Evolutionary conservation across 805 yeast species (phyloP), one percentile per base, ranked within the genome.

Genomic region (Starmerella tilneyi): DNA sequence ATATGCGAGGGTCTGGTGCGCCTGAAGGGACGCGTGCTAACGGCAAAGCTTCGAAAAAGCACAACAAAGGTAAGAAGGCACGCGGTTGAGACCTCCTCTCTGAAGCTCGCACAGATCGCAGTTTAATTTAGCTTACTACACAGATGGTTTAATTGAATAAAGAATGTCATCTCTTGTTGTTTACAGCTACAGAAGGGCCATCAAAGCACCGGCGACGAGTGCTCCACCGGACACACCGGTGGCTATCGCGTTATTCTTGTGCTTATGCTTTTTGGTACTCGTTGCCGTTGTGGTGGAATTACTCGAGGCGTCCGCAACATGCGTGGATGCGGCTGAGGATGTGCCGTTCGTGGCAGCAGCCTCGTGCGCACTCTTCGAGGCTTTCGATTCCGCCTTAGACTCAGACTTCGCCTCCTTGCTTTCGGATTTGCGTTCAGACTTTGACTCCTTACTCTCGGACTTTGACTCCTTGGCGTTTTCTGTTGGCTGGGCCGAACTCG

Each of bases 41-140:
- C 12, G 44, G 44, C 7, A 50, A 44, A 24, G 63, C 63, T 4
- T 63, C 65, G 34, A 77, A 76, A 68, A 78, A 76, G 59, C 84
- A 81, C 59, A 74, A 74, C 61, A 86, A 86, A 69, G 82, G 79
- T 64, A 81, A 82, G 5, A 44, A 34, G 24, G 23, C 26, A 9
- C 36, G 35, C 15, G 32, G 21, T 33, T 35, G 19, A 28, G 20
- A 26, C 13, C 16, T 11, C 9, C 9, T 9, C 17, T n/a, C n/a
- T n/a, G n/a, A n/a, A n/a, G n/a, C n/a, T n/a, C n/a, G n/a, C n/a
- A n/a, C n/a, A n/a, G n/a, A n/a, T n/a, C n/a, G n/a, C n/a, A n/a
- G n/a, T n/a, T n/a, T n/a, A n/a, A n/a, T n/a, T n/a, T n/a, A n/a
- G n/a, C n/a, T n/a, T n/a, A n/a, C n/a, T n/a, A n/a, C n/a, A n/a